A percentile compares a stretch with the other conserved stretches of the same genome.
Conservation (phyloP, 2,329 filamentous ascomycete genomes). For the Fusarium pininemorale region DNA sequence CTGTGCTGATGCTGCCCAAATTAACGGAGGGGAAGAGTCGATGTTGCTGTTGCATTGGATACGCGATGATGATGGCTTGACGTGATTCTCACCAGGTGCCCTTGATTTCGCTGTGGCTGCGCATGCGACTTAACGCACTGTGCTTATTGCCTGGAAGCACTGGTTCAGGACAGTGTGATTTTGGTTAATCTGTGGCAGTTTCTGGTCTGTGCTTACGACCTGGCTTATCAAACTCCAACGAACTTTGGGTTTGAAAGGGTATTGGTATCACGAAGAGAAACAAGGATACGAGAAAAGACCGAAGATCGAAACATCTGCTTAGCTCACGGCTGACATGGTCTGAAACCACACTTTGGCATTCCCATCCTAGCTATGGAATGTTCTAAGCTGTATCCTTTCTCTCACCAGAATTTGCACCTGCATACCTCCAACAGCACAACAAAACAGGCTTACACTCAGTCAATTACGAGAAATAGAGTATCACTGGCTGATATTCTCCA, state of each 20-base stretch:
- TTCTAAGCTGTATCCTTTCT: background rate
- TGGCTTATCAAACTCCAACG: background rate
- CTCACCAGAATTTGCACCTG: background rate
- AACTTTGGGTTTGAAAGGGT: background rate
- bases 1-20: background rate
- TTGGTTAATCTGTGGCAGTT: background rate
- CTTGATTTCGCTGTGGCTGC: conserved; percentile 13
- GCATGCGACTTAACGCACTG: background rate
- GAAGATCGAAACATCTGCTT: background rate
- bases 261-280: background rate
- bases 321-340: background rate
- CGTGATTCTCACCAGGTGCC: conserved; percentile 22
- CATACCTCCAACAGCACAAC: background rate
- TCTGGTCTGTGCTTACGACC: background rate
- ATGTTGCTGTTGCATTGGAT: background rate
- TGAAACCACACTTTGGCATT: background rate
- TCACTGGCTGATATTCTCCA: background rate
- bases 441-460: background rate
- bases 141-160: background rate
- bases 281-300: background rate
- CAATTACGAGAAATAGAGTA: background rate
- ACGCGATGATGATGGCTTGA: conserved; percentile 31
- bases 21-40: background rate
- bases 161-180: background rate
- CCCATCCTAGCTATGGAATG: background rate